Base-by-base conservation (phyloP, 345 rosid species). In the Ceriops tagal region DNA sequence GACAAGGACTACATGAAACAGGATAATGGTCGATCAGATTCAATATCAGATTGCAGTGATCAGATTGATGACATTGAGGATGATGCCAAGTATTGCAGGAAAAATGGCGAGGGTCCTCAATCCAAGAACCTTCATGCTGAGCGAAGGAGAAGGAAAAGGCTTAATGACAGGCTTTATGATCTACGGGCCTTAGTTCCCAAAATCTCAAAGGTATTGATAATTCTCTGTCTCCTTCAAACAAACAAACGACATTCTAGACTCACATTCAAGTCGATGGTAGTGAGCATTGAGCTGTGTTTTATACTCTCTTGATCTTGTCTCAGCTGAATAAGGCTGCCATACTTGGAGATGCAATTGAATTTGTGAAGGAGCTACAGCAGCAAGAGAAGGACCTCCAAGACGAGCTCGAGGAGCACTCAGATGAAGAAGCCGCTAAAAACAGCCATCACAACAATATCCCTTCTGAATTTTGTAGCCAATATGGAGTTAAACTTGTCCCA, bases 291-390 rank as follows among this genome's bases (percentile, higher is more conserved):
- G 10, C 30, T 9, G 2, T 21, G 31, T 24, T 56, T 56, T 56
- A 56, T 56, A 30, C 28, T 56, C 1, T 35, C 37, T 53, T 62
- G 22, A n/a, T 64, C 13, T n/a, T 6, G 15, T 2, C 19, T 67
- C 80, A 91, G 99, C 70, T 95, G 84, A 93, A 95, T 47, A 85
- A 90, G 73, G 99, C 99, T 20, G 81, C 97, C 3, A 92, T 92
- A 57, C 90, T 95, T 22, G 99, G 89, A 46, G 99, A 95, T 21
- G 97, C 96, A 4, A 95, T 95, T 26, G 91, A 88, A 62, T 95
- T 81, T 61, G 90, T 95, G 72, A 89, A 84, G 85, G 96, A 95
- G 78, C 70, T 95, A 65, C 83, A 88, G 68, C 81, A 79, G 69
- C 92, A 89, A 79, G 86, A 71, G 8, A 92, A 89, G 73, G 89